Conservation (phyloP, 306 rosid genomes). For the Castanea crenata region DNA sequence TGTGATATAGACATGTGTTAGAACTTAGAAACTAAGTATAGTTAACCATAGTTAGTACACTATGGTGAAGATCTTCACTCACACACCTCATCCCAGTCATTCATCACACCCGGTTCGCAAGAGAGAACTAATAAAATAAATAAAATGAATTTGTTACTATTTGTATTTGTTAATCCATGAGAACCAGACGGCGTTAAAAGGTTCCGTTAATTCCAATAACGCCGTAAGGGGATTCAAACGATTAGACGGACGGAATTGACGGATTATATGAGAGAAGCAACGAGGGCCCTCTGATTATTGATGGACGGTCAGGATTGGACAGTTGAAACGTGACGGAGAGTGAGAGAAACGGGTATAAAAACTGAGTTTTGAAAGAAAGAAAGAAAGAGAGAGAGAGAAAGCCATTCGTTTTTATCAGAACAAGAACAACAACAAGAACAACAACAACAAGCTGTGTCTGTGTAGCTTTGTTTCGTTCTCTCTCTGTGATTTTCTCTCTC, state of each 20-base stretch:
- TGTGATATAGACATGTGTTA: slow-evolving; percentile 7
- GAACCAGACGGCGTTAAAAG: slow-evolving; percentile 31
- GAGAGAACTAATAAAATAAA: slow-evolving; percentile 1
- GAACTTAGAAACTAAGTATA: slow-evolving; percentile 11
- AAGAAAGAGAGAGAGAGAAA: slow-evolving; percentile 13
- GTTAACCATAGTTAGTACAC: slow-evolving; percentile 35
- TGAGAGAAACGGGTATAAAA: slow-evolving; percentile 42
- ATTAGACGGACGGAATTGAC: slow-evolving; percentile 37
- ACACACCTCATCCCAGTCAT: background rate
- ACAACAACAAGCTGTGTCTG: slow-evolving; percentile 29
- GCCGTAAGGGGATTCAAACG: slow-evolving; percentile 37
- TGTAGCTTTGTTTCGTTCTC: slow-evolving; percentile 29
- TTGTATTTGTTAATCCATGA: background rate
- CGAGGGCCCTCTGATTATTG: slow-evolving; percentile 37
- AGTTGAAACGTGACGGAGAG: slow-evolving; percentile 48
- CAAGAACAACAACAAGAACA: slow-evolving; percentile 9
- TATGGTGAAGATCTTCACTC: background rate
- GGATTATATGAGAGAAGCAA: slow-evolving; percentile 16
- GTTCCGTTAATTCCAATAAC: slow-evolving; percentile 37
- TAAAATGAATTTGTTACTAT: background rate
- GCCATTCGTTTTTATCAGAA: slow-evolving; percentile 51
- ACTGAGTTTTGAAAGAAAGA: slow-evolving; percentile 30
- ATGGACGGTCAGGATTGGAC: slow-evolving; percentile 48
- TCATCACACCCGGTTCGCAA: slow-evolving; percentile 23
- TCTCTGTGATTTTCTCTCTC: slow-evolving; percentile 14